phyloP scores from a whole-genome alignment of 495 filamentous ascomycete genomes.

The Cladorrhinum samala region DNA sequence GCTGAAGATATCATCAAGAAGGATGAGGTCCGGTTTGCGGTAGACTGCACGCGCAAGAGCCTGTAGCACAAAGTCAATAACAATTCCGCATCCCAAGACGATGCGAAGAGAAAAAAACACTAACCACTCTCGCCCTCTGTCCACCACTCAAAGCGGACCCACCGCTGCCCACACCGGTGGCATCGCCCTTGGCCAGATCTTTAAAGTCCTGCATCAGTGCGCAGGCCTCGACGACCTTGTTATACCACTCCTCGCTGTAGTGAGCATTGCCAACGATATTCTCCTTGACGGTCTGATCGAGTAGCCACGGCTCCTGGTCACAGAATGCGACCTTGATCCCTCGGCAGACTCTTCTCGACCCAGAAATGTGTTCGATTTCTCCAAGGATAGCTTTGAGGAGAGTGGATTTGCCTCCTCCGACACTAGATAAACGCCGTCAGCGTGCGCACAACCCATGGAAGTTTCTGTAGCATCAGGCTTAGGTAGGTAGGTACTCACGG shows the following conservation, averaged over 20 bases:
- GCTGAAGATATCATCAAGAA: slow-evolving; percentile 48
- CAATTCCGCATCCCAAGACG: background rate
- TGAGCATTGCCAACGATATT: background rate
- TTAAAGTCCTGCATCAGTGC: slow-evolving; percentile 49
- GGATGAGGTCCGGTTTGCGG: slow-evolving; percentile 12
- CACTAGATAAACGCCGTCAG: background rate
- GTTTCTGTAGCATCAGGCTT: too few relatives aligned
- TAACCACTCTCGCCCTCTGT: slow-evolving; percentile 52
- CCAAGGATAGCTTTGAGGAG: slow-evolving; percentile 5
- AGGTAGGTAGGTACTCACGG: background rate
- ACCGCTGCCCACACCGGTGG: slow-evolving; percentile 53
- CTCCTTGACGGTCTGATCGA: slow-evolving; percentile 7
- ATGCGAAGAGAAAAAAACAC: background rate
- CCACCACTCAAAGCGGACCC: slow-evolving; percentile 58
- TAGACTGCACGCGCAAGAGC: slow-evolving; percentile 33
- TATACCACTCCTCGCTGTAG: slow-evolving; percentile 54
- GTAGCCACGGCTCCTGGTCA: slow-evolving; percentile 8
- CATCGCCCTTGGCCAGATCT: slow-evolving; percentile 45
- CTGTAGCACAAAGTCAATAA: background rate
- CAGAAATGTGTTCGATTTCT: slow-evolving; percentile 1
- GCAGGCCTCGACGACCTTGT: slow-evolving; percentile 50
- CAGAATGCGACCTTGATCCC: slow-evolving; percentile 6
- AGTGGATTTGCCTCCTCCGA: slow-evolving; percentile 4
- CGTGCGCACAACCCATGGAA: too few relatives aligned
- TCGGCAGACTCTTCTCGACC: background rate